phyloP scores from a whole-genome alignment of 1,284 basidiomycete species.

The Ceratobasidium sp. region DNA sequence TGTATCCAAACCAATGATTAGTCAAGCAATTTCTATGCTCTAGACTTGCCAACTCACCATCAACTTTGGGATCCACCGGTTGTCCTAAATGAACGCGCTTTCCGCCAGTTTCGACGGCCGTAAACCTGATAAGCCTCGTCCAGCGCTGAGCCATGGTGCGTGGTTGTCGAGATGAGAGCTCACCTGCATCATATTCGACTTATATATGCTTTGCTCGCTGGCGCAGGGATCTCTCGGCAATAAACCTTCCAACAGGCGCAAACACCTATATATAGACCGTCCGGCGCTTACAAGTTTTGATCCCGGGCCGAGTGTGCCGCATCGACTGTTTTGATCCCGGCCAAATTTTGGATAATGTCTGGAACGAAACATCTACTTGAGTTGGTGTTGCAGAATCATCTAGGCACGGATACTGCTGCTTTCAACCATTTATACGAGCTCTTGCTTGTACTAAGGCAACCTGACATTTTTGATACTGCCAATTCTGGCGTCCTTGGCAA shows the following conservation, averaged over 20 bases:
- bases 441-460: constrained; percentile 65
- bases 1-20: too few relatives aligned
- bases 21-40: too few relatives aligned
- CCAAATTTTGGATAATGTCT: constrained; percentile 41
- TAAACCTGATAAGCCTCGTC: constrained; percentile 85
- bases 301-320: not conserved
- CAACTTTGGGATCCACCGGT: constrained; percentile 74
- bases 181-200: not conserved
- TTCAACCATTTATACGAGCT: constrained; percentile 70
- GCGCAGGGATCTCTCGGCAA: constrained; percentile 16
- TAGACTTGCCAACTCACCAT: constrained; percentile 64
- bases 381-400: constrained; percentile 74
- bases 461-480: constrained; percentile 59
- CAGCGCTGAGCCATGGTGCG: constrained; percentile 58
- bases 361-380: constrained; percentile 66
- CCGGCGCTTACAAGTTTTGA: not conserved
- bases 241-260: not conserved
- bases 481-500: constrained; percentile 72
- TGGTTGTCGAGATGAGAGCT: constrained; percentile 20
- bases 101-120: constrained; percentile 76
- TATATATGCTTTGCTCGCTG: constrained; percentile 15
- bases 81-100: constrained; percentile 78
- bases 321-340: constrained; percentile 14
- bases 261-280: not conserved
- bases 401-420: constrained; percentile 74